Evolutionary conservation across 2,329 filamentous ascomycete genomes (phyloP).

Genomic region (Monosporascus cannonballus): DNA sequence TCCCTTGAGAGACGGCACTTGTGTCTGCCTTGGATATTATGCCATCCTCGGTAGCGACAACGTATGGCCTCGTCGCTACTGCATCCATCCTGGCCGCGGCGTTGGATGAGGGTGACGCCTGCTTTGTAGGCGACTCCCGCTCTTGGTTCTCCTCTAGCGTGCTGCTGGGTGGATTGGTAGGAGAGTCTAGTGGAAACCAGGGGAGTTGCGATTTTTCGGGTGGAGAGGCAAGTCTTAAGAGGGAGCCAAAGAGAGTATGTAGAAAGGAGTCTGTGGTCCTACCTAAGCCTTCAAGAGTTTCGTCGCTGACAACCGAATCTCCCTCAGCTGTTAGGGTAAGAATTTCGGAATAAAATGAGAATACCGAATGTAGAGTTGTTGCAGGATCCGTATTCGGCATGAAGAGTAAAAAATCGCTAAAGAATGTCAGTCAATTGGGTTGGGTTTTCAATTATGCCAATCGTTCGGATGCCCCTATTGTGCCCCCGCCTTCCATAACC

Average conservation of each 20-base stretch:
- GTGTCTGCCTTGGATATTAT: constrained; percentile 7
- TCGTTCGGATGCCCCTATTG: neutral
- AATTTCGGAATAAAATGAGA: constrained; percentile 87
- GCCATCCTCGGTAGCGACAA: constrained; percentile 6
- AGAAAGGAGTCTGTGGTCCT: constrained; percentile 64
- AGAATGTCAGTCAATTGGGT: constrained; percentile 5
- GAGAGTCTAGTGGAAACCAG: neutral
- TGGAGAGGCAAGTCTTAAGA: constrained; percentile 60
- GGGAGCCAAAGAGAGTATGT: constrained; percentile 68
- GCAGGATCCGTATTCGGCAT: constrained; percentile 60
- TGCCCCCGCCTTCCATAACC: too few relatives aligned
- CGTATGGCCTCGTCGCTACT: constrained; percentile 10
- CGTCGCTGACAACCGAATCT: constrained; percentile 86
- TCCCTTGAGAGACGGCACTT: constrained; percentile 11
- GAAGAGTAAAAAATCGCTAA: constrained; percentile 88
- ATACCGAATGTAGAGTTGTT: constrained; percentile 70
- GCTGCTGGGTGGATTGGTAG: neutral
- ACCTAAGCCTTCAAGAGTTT: constrained; percentile 91
- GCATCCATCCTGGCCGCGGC: constrained; percentile 12
- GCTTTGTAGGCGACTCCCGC: constrained; percentile 6
- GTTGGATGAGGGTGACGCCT: constrained; percentile 8
- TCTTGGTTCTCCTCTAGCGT: constrained; percentile 6
- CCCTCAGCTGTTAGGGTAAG: constrained; percentile 89
- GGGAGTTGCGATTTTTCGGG: constrained; percentile 29
- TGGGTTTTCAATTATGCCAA: neutral